Evolutionary conservation across 805 yeast genomes (phyloP).

Genomic region (Saccharomycopsis selenospora): DNA sequence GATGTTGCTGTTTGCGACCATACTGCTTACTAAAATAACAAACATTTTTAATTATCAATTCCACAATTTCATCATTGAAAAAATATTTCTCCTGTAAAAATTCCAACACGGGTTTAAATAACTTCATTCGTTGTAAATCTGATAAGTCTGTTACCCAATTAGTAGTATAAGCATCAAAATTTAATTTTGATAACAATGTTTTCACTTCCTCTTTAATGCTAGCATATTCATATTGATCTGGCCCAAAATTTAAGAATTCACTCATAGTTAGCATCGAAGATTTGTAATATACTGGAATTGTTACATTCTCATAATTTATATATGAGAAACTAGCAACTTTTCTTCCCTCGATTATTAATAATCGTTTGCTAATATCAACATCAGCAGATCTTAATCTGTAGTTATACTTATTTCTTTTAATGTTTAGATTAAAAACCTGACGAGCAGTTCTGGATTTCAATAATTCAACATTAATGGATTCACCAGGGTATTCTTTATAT

Average conservation of each 20-base stretch:
- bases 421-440: background rate
- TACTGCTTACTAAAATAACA: background rate
- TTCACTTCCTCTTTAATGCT: conserved; percentile 1
- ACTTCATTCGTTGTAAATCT: background rate
- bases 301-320: background rate
- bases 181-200: background rate
- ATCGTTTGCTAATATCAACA: background rate
- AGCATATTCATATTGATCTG: conserved; percentile 1
- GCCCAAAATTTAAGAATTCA: background rate
- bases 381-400: background rate
- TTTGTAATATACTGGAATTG: background rate
- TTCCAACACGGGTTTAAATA: background rate
- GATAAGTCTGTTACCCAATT: background rate
- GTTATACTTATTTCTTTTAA: background rate
- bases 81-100: background rate
- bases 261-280: conserved; percentile 1
- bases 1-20: conserved; percentile 2
- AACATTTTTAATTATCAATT: background rate
- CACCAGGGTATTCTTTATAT: background rate
- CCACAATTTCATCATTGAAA: conserved; percentile 1
- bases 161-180: background rate
- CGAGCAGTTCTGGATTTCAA: background rate
- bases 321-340: background rate
- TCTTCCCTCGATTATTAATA: background rate
- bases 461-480: background rate